Evolutionary conservation across 768 basidiomycete species (phyloP).

Genomic region (Suillus variegatus): DNA sequence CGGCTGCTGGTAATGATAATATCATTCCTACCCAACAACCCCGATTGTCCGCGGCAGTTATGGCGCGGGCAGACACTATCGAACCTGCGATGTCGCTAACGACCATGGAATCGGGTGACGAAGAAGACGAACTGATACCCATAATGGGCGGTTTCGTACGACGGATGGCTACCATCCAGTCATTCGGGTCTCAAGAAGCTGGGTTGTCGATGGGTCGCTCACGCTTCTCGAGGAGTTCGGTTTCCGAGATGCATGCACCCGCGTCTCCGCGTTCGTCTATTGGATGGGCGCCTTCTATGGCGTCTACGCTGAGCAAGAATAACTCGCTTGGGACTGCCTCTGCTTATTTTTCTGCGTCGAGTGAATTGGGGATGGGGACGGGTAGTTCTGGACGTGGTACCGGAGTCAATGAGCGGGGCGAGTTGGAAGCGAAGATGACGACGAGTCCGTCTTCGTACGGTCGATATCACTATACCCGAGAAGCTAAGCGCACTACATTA

Average conservation of each 20-base stretch:
- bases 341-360: slow-evolving; percentile 27
- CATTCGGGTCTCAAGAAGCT: slow-evolving; percentile 66
- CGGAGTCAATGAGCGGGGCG: slow-evolving; percentile 30
- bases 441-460: slow-evolving; percentile 15
- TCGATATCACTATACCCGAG: slow-evolving; percentile 15
- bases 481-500: not conserved
- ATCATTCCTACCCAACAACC: slow-evolving; percentile 9
- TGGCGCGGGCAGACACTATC: slow-evolving; percentile 4
- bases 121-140: slow-evolving; percentile 43
- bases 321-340: slow-evolving; percentile 26
- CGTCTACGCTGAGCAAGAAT: slow-evolving; percentile 6
- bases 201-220: slow-evolving; percentile 30
- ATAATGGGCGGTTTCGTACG: slow-evolving; percentile 65
- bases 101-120: slow-evolving; percentile 6
- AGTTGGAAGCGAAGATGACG: slow-evolving; percentile 19
- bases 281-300: slow-evolving; percentile 11
- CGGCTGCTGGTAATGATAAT: not conserved
- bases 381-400: slow-evolving; percentile 1
- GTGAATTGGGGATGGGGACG: slow-evolving; percentile 15
- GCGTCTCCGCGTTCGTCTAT: slow-evolving; percentile 28
- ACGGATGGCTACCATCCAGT: slow-evolving; percentile 84
- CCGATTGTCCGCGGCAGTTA: slow-evolving; percentile 13
- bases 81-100: not conserved
- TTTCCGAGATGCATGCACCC: slow-evolving; percentile 16
- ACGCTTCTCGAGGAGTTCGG: slow-evolving; percentile 25